Percentiles rank a stretch among this genome's conserved stretches.
Conservation (phyloP, 106 monocot species). For the Xerophyta viscosa region DNA sequence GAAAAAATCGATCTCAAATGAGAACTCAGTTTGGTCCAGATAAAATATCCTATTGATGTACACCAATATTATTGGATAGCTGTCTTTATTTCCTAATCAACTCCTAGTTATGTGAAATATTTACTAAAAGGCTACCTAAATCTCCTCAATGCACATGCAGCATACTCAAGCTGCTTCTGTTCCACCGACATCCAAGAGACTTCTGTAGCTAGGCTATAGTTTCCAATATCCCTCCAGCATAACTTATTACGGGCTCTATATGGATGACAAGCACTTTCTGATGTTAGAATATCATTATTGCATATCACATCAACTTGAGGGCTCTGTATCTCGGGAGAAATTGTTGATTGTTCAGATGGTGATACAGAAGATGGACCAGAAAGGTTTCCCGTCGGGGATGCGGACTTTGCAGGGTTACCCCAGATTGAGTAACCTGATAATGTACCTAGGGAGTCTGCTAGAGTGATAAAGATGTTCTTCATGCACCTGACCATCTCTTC, state of each 20-base stretch:
- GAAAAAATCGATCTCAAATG: too few relatives aligned
- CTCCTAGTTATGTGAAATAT: not conserved
- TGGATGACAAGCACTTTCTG: constrained; percentile 54
- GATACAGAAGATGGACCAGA: constrained; percentile 54
- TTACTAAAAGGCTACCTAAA: constrained; percentile 46
- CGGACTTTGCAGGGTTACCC: constrained; percentile 16
- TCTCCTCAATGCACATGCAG: constrained; percentile 54
- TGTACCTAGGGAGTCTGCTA: constrained; percentile 42
- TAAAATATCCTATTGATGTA: too few relatives aligned
- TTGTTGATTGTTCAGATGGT: constrained; percentile 41
- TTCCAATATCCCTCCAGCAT: constrained; percentile 76
- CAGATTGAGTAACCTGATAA: constrained; percentile 20
- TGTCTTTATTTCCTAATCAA: too few relatives aligned
- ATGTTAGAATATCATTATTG: constrained; percentile 31
- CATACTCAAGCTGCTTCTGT: constrained; percentile 84
- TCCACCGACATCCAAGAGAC: constrained; percentile 95
- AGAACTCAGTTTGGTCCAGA: too few relatives aligned
- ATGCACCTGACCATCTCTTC: constrained; percentile 85
- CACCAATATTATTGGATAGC: too few relatives aligned
- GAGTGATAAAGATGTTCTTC: constrained; percentile 78
- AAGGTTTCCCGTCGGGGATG: constrained; percentile 41
- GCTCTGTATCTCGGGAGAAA: constrained; percentile 41
- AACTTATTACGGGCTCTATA: constrained; percentile 66
- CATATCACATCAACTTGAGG: constrained; percentile 54
- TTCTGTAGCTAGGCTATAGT: constrained; percentile 63